A percentile compares a stretch with the other conserved stretches of the same genome.
These are phyloP conservation scores for Calonectria hawksworthii DNA, from an alignment of 2,329 filamentous ascomycete genomes.

Conservation along the genomic window DNA sequence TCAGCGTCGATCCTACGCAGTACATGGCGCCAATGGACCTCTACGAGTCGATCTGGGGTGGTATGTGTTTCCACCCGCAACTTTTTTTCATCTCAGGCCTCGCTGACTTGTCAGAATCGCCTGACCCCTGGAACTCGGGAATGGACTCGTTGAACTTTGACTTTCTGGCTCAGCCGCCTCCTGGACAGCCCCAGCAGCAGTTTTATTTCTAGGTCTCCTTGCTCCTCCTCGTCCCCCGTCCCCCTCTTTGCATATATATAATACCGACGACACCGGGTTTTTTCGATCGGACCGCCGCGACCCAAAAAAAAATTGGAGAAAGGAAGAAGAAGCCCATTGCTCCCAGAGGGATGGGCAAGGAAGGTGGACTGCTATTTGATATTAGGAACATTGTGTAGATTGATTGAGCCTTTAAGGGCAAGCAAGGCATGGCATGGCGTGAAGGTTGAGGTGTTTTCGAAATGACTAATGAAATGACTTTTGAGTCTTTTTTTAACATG, in stretches of 20 bases:
- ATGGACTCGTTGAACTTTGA: constrained; percentile 72
- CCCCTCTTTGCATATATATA: background rate
- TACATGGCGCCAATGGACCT: constrained; percentile 78
- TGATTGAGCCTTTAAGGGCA: constrained; percentile 21
- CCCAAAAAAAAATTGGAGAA: background rate
- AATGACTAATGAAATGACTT: constrained; percentile 15
- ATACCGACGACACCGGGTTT: constrained; percentile 5
- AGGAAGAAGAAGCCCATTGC: background rate
- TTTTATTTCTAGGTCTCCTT: constrained; percentile 65
- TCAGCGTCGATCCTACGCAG: constrained; percentile 69
- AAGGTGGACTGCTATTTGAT: constrained; percentile 5
- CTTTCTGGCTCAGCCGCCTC: constrained; percentile 71
- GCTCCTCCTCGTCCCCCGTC: background rate
- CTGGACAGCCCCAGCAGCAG: constrained; percentile 69
- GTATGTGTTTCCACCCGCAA: constrained; percentile 56
- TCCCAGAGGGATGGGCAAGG: background rate
- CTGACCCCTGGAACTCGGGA: constrained; percentile 70
- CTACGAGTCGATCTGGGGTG: constrained; percentile 78
- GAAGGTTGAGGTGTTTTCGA: constrained; percentile 10
- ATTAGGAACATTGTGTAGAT: constrained; percentile 13
- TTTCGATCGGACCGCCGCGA: background rate
- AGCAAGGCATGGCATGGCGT: constrained; percentile 19
- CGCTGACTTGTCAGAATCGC: constrained; percentile 63
- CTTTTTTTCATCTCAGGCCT: background rate
- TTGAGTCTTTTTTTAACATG: background rate